Conservation (phyloP, 2,329 filamentous ascomycete genomes). For the Diaporthe capsici region DNA sequence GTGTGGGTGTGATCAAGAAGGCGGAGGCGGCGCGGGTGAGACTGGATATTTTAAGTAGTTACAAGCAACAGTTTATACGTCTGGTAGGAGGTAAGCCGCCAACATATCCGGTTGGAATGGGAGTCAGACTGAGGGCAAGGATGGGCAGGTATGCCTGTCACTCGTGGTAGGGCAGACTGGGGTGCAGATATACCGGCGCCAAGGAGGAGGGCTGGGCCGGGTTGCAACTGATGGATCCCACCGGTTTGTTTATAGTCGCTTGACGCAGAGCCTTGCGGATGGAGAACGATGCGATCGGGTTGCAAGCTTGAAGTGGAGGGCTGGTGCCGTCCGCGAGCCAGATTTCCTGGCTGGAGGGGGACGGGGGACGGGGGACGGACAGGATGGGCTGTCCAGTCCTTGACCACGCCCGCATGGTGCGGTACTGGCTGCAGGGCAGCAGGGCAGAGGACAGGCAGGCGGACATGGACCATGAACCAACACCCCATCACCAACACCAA, state of each 20-base stretch:
- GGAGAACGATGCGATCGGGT: conserved; percentile 9
- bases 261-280: conserved; percentile 17
- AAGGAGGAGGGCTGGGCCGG: conserved; percentile 27
- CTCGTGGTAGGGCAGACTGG: conserved; percentile 26
- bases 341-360: conserved; percentile 11
- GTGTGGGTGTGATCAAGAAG: conserved; percentile 29
- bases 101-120: background rate
- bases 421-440: conserved; percentile 22
- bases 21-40: conserved; percentile 32
- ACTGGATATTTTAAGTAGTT: conserved; percentile 34
- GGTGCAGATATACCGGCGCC: conserved; percentile 35
- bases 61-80: conserved; percentile 12
- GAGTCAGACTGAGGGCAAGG: conserved; percentile 23
- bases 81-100: conserved; percentile 1
- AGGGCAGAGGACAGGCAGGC: conserved; percentile 3
- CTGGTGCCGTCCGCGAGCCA: conserved; percentile 6
- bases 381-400: conserved; percentile 27
- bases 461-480: conserved; percentile 18
- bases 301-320: conserved; percentile 20
- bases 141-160: conserved; percentile 21
- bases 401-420: conserved; percentile 34
- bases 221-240: conserved; percentile 27
- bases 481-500: conserved; percentile 33
- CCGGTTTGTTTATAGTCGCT: conserved; percentile 30
- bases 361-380: background rate